Evolutionary conservation across 2,329 filamentous ascomycete species (phyloP).

Genomic region (Thermochaetoides dissita): DNA sequence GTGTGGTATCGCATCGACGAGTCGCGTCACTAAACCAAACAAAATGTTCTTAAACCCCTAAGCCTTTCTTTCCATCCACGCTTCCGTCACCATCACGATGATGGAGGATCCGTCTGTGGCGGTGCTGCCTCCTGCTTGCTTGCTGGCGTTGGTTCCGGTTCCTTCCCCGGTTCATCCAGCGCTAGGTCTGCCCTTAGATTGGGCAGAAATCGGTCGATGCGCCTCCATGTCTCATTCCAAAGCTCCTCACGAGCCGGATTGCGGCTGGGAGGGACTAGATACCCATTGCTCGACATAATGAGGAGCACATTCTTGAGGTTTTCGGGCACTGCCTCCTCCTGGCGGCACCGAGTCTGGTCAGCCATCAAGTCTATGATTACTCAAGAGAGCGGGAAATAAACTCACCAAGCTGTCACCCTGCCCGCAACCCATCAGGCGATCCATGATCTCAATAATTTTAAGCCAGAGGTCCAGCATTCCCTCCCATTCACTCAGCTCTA

Average conservation of each 20-base stretch:
- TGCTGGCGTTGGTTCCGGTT: background rate
- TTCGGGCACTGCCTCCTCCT: slow-evolving; percentile 92
- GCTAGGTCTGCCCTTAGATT: slow-evolving; percentile 44
- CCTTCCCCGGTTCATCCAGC: slow-evolving; percentile 29
- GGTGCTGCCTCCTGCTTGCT: background rate
- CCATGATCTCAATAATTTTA: slow-evolving; percentile 84
- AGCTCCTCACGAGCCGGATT: slow-evolving; percentile 41
- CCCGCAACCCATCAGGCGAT: slow-evolving; percentile 88
- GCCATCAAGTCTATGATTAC: background rate
- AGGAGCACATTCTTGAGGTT: slow-evolving; percentile 91
- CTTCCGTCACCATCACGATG: too few species aligned
- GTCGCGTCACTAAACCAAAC: too few species aligned
- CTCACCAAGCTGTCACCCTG: slow-evolving; percentile 77
- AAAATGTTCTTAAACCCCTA: too few species aligned
- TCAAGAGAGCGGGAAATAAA: slow-evolving; percentile 11
- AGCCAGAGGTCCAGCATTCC: slow-evolving; percentile 88
- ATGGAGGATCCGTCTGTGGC: too few species aligned
- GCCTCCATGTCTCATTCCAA: slow-evolving; percentile 51
- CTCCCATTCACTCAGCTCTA: slow-evolving; percentile 69
- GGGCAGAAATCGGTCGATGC: slow-evolving; percentile 51
- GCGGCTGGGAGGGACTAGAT: slow-evolving; percentile 56
- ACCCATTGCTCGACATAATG: slow-evolving; percentile 84
- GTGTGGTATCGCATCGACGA: too few species aligned
- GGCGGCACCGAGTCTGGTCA: background rate
- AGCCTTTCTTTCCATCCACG: too few species aligned